Evolutionary conservation across 495 filamentous ascomycete genomes (phyloP).

Genomic region (Daldinia caldariorum): DNA sequence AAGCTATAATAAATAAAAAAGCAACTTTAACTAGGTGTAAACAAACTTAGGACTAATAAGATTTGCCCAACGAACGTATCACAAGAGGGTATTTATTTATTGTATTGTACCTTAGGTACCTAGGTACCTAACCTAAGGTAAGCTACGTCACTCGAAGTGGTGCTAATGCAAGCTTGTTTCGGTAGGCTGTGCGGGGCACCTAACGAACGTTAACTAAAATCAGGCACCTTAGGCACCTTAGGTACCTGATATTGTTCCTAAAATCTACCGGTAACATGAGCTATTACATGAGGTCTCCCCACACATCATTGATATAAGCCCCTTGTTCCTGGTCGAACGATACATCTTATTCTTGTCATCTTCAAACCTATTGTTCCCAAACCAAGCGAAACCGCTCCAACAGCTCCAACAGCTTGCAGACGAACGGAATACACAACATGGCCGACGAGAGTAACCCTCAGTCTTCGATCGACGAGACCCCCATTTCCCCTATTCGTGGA

Average conservation of each 20-base stretch:
- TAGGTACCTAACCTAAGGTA: too few relatives aligned
- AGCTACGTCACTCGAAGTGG: background rate
- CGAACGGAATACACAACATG: slow-evolving; percentile 48
- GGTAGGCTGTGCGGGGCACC: background rate
- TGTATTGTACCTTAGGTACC: too few relatives aligned
- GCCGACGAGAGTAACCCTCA: slow-evolving; percentile 48
- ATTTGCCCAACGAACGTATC: background rate
- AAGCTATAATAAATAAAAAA: background rate
- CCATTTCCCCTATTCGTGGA: slow-evolving; percentile 70
- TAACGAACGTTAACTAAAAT: too few relatives aligned
- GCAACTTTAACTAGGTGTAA: background rate
- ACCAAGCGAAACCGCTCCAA: background rate
- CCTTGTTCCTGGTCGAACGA: slow-evolving; percentile 9
- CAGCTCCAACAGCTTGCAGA: background rate
- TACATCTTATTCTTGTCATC: background rate
- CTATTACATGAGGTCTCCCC: slow-evolving; percentile 11
- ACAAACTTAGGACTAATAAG: too few relatives aligned
- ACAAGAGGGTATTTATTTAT: background rate
- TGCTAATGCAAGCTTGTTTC: slow-evolving; percentile 11
- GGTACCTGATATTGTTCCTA: background rate
- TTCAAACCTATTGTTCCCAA: slow-evolving; percentile 5
- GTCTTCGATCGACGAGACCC: slow-evolving; percentile 62
- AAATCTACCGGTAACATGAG: background rate
- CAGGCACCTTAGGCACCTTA: too few relatives aligned
- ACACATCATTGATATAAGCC: slow-evolving; percentile 7